Evolutionary conservation across 2,329 filamentous ascomycete genomes (phyloP).

Genomic region (Fusarium luffae): DNA sequence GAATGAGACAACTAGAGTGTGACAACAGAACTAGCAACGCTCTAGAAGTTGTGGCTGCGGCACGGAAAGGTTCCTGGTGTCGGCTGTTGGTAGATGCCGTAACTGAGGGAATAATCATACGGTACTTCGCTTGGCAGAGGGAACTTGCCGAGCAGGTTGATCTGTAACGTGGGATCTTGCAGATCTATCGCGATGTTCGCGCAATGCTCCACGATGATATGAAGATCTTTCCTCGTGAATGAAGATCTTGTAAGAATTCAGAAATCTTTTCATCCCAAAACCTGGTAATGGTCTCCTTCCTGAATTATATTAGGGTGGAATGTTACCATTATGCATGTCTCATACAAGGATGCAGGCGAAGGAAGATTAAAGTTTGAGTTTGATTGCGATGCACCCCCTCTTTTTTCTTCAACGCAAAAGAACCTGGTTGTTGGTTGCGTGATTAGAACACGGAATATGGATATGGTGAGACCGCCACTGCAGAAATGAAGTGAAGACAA

Average conservation of each 20-base stretch:
- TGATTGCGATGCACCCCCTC: background rate
- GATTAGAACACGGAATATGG: background rate
- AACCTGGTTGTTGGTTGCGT: background rate
- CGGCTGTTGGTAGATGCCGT: background rate
- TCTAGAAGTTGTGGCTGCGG: conserved; percentile 1
- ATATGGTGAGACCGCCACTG: background rate
- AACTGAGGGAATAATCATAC: background rate
- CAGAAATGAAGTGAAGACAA: background rate
- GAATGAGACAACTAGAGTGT: background rate
- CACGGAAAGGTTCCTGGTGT: background rate
- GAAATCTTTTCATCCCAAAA: background rate
- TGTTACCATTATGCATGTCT: background rate
- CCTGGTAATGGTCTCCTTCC: background rate
- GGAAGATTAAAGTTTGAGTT: conserved; percentile 1
- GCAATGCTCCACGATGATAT: background rate
- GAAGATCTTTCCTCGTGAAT: background rate
- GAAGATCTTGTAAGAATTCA: background rate
- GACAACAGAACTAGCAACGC: background rate
- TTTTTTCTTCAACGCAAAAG: background rate
- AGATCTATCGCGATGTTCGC: background rate
- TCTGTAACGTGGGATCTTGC: background rate
- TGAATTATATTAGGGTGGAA: background rate
- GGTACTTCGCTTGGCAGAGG: background rate
- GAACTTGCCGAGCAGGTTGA: background rate
- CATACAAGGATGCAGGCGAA: background rate